These are phyloP conservation scores for Persicaria tinctoria DNA, from an alignment of 148 eudicot genomes.

Conservation along the genomic window DNA sequence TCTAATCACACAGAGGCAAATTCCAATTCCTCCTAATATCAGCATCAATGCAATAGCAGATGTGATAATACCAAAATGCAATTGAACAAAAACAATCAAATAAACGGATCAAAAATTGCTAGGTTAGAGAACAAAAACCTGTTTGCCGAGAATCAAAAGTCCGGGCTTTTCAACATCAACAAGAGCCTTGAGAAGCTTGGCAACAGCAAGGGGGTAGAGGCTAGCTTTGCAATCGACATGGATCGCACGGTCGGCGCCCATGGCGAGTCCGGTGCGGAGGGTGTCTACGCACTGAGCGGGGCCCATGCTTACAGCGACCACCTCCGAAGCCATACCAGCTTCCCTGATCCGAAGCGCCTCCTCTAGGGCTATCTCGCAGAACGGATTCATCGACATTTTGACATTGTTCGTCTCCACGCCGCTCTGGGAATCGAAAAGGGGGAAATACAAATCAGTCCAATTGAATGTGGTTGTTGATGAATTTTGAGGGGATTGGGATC, in stretches of 20 bases:
- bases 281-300: slow-evolving; percentile 79
- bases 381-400: slow-evolving; percentile 99
- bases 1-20: not conserved
- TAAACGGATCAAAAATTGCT: not conserved
- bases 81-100: not conserved
- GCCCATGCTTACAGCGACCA: slow-evolving; percentile 79
- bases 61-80: not conserved
- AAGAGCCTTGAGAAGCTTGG: slow-evolving; percentile 74
- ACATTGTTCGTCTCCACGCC: slow-evolving; percentile 85
- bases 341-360: slow-evolving; percentile 79
- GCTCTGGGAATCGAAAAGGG: slow-evolving; percentile 27
- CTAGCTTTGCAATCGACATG: slow-evolving; percentile 46
- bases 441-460: not conserved
- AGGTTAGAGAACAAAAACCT: slow-evolving; percentile 36
- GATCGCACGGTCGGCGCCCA: slow-evolving; percentile 95
- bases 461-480: not conserved
- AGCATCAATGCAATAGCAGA: too few species aligned
- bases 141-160: slow-evolving; percentile 75
- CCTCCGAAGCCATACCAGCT: slow-evolving; percentile 87
- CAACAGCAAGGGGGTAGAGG: slow-evolving; percentile 59
- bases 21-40: too few species aligned
- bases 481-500: not conserved
- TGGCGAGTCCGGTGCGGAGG: slow-evolving; percentile 86
- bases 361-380: slow-evolving; percentile 92
- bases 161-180: slow-evolving; percentile 73